Base-by-base conservation (phyloP, 345 rosid species). In the Euphorbia tirucalli region DNA sequence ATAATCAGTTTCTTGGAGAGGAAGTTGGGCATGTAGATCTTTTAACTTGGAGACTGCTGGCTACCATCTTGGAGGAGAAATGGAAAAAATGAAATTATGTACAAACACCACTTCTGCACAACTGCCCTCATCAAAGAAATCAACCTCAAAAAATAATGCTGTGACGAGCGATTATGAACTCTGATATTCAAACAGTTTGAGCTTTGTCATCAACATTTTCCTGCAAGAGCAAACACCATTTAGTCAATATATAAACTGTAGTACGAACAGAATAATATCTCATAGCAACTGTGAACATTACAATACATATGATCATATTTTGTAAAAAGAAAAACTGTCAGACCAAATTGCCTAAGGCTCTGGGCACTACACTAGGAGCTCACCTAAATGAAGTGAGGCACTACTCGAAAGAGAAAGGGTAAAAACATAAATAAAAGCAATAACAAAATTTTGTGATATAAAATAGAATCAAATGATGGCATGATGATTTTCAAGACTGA, bases 151-250 rank as follows among this genome's bases (percentile, higher is more conserved):
- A 56, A 64, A 66, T 22, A 57, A 43, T 48, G 61, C 56, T 57
- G 30, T 16, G 31, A 56, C 11, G 32, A 24, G 28, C 27, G 35
- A 60, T 35, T 48, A 41, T 61, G 50, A 62, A 4, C 61, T 64
- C 68, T 22, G 48, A 46, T 14, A 31, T 72, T 76, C 77, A 77
- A 74, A 79, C 83, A 48, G 49, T 72, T 64, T 59, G 77, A 55
- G 60, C 66, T 64, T 75, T 69, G 73, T 55, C 43, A 19, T 57
- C 30, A 54, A 65, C 74, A 61, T 76, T 78, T 78, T 84, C 85
- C 89, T 84, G 89, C 82, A 81, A 71, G 21, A 25, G 27, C 27
- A 60, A 70, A 71, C 59, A 56, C 25, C 3, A 16, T 49, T 69
- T 4, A 72, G 66, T 64, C 25, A 30, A 55, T 11, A 68, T 24